These are phyloP conservation scores for Paxillus rubicundulus DNA, from an alignment of 768 basidiomycete species.

Conservation along the genomic window DNA sequence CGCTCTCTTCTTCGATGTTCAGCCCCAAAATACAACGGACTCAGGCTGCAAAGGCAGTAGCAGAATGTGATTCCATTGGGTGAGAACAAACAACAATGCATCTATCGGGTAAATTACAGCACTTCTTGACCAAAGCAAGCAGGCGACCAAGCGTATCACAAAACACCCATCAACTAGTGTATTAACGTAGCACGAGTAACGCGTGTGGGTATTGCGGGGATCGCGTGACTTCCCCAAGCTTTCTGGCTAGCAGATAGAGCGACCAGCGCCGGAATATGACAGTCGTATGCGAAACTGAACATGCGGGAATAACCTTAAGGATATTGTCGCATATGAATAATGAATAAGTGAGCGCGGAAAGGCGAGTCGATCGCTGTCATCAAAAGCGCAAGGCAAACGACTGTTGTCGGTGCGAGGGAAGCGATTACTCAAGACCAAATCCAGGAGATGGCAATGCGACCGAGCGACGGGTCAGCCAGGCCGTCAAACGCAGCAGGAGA, in stretches of 20 bases:
- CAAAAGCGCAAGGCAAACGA: background rate
- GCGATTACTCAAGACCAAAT: slow-evolving; percentile 33
- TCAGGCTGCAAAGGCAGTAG: background rate
- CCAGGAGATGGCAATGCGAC: slow-evolving; percentile 60
- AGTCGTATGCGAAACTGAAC: background rate
- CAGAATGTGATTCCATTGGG: slow-evolving; percentile 10
- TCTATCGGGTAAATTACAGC: slow-evolving; percentile 19
- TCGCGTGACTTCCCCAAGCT: slow-evolving; percentile 20
- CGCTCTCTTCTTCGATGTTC: background rate
- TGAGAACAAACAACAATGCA: slow-evolving; percentile 4
- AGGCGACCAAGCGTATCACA: slow-evolving; percentile 15
- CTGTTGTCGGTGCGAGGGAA: background rate
- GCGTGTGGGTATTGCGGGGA: slow-evolving; percentile 16
- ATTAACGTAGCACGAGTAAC: slow-evolving; percentile 22
- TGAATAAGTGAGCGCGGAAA: slow-evolving; percentile 17
- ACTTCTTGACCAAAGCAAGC: slow-evolving; percentile 38
- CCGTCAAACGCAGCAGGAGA: slow-evolving; percentile 53
- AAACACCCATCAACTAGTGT: slow-evolving; percentile 30
- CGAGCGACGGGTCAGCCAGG: slow-evolving; percentile 44
- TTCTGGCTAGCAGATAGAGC: slow-evolving; percentile 27
- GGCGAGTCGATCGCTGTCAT: background rate
- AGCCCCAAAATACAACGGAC: background rate
- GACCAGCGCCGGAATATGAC: slow-evolving; percentile 12
- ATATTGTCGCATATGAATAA: slow-evolving; percentile 24
- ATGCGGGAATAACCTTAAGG: slow-evolving; percentile 1